Conservation (phyloP, 805 yeast genomes). For the Starmerella apicola region DNA sequence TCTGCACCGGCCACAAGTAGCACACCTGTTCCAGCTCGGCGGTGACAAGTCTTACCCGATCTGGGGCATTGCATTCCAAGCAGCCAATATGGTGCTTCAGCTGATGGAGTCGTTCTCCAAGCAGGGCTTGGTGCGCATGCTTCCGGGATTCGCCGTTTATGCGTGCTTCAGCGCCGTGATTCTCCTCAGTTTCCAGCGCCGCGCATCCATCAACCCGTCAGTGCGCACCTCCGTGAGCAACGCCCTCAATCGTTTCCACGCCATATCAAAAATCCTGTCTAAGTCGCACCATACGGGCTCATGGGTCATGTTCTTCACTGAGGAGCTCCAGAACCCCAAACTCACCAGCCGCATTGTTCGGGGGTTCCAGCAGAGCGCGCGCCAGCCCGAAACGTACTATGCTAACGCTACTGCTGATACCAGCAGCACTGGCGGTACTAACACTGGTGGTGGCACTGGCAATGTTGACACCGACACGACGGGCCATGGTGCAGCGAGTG, state of each 20-base stretch:
- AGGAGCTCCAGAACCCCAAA: slow-evolving; percentile 4
- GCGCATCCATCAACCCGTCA: slow-evolving; percentile 26
- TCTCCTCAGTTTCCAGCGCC: slow-evolving; percentile 60
- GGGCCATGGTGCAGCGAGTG: too few species aligned
- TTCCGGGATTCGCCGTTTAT: slow-evolving; percentile 50
- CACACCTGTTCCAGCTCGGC: slow-evolving; percentile 19
- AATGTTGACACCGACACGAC: too few species aligned
- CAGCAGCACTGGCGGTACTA: too few species aligned
- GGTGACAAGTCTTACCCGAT: slow-evolving; percentile 39
- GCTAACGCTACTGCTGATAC: too few species aligned
- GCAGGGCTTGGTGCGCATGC: slow-evolving; percentile 37
- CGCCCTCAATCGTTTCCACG: slow-evolving; percentile 28
- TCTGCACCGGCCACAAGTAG: slow-evolving; percentile 53
- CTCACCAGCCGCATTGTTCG: slow-evolving; percentile 1
- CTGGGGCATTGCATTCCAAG: slow-evolving; percentile 74
- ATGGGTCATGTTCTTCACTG: slow-evolving; percentile 10
- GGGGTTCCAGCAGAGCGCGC: background rate
- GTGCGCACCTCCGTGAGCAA: slow-evolving; percentile 31
- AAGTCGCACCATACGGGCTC: slow-evolving; percentile 10
- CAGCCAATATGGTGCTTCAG: slow-evolving; percentile 61
- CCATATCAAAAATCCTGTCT: slow-evolving; percentile 25
- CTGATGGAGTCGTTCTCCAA: slow-evolving; percentile 46
- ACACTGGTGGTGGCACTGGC: too few species aligned
- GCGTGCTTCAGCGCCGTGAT: slow-evolving; percentile 51
- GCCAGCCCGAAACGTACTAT: background rate